Evolutionary conservation across 805 yeast species (phyloP), one percentile per base, ranked within the genome.

Genomic region (Suhomyces tanzawaensis): DNA sequence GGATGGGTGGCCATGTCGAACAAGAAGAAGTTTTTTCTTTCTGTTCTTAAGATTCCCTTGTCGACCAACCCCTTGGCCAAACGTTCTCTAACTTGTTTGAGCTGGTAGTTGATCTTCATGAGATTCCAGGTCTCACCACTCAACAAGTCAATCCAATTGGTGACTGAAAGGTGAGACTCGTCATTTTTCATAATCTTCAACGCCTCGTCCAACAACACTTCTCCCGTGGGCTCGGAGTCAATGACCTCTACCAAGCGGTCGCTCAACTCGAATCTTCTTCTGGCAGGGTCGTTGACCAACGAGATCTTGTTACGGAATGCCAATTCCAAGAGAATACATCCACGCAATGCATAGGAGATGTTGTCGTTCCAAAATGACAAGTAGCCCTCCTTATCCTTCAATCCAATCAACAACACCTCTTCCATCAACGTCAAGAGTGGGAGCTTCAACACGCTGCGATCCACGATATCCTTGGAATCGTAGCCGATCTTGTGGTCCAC

Each of bases 1-100:
- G 99, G 99, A 63, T 95, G 99, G 7, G 99, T 93, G 21, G 99
- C 96, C 97, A 93, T 93, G 62, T 93, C 99, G 53, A 93, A 93
- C 37, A 93, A 69, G 54, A 93, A 79, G 59, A 93, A 93, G 66
- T 88, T 93, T 60, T 90, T 88, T 62, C 95, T 80, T 64, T 93
- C 99, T 6, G 99, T 93, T 67, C 96, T 82, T 55, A 95, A 74
- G 32, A 93, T 82, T 16, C 99, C 98, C 66, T 93, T 93, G 62
- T 93, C 99, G 26, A 95, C 99, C 37, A 93, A 72, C 0, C 99
- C 99, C 64, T 93, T 93, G 39, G 96, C 95, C 47, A 93, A 72
- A 51, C 99, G 76, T 65, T 93, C 99, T 57, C 99, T 80, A 4
- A 93, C 99, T 67, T 93, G 99, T 58, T 93, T 93, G 60, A 93